Conservation (phyloP, 208 protist genomes). For the Crithidia brevicula region DNA sequence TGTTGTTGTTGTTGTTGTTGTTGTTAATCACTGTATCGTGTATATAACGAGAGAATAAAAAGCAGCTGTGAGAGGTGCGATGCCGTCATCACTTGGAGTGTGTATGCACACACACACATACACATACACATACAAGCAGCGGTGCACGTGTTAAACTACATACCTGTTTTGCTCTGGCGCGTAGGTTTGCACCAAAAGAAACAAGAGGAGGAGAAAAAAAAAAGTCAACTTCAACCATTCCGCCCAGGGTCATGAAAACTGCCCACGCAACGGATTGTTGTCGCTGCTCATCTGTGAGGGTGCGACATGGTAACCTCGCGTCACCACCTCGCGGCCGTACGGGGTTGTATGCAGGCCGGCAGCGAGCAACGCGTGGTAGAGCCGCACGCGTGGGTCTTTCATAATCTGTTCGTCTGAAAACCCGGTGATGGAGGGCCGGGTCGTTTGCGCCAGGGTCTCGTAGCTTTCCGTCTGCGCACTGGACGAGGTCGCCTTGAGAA, state of each 20-base stretch:
- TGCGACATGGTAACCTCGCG: slow-evolving; percentile 58
- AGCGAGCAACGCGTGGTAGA: slow-evolving; percentile 77
- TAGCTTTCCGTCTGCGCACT: slow-evolving; percentile 54
- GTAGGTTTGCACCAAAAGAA: no score
- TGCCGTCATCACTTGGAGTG: no score
- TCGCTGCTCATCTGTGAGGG: slow-evolving; percentile 76
- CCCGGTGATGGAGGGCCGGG: slow-evolving; percentile 37
- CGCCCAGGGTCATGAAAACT: slow-evolving; percentile 25
- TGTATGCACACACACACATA: no score
- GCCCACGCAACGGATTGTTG: slow-evolving; percentile 64
- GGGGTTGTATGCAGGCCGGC: slow-evolving; percentile 77
- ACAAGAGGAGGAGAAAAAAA: background rate
- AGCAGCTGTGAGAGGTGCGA: no score
- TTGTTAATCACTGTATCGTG: no score
- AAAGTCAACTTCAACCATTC: no score
- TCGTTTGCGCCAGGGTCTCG: slow-evolving; percentile 47
- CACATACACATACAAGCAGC: no score
- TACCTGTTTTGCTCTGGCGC: no score
- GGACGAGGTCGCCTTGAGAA: slow-evolving; percentile 65
- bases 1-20: no score
- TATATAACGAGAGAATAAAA: no score
- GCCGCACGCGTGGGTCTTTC: slow-evolving; percentile 79
- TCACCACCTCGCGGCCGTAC: slow-evolving; percentile 77
- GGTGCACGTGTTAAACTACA: no score
- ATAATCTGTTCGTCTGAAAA: slow-evolving; percentile 81